These are phyloP conservation scores for Eucalyptus cloeziana DNA, from an alignment of 345 rosid genomes.

Conservation along the genomic window DNA sequence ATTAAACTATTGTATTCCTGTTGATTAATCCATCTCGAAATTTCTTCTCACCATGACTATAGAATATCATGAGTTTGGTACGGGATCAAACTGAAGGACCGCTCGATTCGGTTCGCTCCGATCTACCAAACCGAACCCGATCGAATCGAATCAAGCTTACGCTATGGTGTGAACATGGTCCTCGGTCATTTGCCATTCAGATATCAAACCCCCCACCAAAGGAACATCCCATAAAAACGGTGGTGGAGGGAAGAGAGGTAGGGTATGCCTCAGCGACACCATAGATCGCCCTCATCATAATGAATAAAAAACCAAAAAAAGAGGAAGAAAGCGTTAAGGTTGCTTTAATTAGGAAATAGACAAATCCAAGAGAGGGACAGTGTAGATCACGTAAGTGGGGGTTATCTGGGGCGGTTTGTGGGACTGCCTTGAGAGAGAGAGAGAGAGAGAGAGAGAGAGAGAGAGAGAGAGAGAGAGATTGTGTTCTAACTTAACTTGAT, in stretches of 20 bases:
- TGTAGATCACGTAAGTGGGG: not conserved
- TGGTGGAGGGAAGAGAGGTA: not conserved
- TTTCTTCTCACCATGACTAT: not conserved
- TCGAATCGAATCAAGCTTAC: not conserved
- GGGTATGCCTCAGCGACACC: not conserved
- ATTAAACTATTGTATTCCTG: not conserved
- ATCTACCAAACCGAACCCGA: not conserved
- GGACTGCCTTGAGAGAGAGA: not conserved
- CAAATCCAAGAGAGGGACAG: not conserved
- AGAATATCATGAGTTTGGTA: not conserved
- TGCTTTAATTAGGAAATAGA: not conserved
- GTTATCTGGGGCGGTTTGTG: not conserved
- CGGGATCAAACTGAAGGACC: not conserved
- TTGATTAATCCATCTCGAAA: not conserved
- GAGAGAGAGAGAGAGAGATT: not conserved
- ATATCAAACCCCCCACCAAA: not conserved
- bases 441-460: not conserved
- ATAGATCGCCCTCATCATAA: not conserved
- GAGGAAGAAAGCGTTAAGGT: not conserved
- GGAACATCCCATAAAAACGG: not conserved
- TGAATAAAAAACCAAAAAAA: not conserved
- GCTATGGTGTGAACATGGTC: not conserved
- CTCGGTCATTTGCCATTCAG: not conserved
- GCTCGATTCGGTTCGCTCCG: accelerated
- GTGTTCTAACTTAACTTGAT: not conserved